Conservation (phyloP, 371 early-diverging fungal species). For the Syncephalis plumigaleata region DNA sequence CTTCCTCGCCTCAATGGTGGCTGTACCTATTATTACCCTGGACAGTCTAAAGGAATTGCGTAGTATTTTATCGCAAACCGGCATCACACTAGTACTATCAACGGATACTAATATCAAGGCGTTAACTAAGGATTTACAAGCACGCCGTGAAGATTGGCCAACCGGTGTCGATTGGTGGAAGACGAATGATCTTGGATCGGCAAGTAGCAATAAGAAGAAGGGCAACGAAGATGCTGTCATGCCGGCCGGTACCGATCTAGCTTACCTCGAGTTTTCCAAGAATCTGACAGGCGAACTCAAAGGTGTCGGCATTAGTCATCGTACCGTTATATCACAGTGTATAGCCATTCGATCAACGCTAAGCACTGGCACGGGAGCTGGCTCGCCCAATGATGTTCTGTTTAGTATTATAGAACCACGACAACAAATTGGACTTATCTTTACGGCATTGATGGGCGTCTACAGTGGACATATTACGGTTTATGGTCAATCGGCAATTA, state of each 20-base stretch:
- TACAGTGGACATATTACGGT: slow-evolving; percentile 51
- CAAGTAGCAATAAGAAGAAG: slow-evolving; percentile 34
- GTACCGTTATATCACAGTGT: slow-evolving; percentile 58
- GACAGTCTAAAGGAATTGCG: slow-evolving; percentile 63
- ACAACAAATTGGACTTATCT: slow-evolving; percentile 60
- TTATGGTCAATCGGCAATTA: slow-evolving; percentile 36
- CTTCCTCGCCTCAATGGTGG: slow-evolving; percentile 61
- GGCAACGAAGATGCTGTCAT: slow-evolving; percentile 18
- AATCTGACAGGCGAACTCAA: slow-evolving; percentile 67
- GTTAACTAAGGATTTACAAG: slow-evolving; percentile 42
- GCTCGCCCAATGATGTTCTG: slow-evolving; percentile 10
- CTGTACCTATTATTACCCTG: slow-evolving; percentile 65
- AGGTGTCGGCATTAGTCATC: slow-evolving; percentile 64
- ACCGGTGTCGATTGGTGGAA: slow-evolving; percentile 54
- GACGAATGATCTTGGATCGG: slow-evolving; percentile 46
- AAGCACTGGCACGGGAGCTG: slow-evolving; percentile 8
- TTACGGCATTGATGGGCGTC: slow-evolving; percentile 45
- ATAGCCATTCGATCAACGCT: slow-evolving; percentile 16
- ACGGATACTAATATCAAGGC: slow-evolving; percentile 60
- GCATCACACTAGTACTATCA: slow-evolving; percentile 47
- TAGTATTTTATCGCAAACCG: slow-evolving; percentile 48
- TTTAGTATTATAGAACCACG: slow-evolving; percentile 61
- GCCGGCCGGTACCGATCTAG: slow-evolving; percentile 33
- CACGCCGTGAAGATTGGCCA: slow-evolving; percentile 40
- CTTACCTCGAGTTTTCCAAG: slow-evolving; percentile 74